phyloP scores from a whole-genome alignment of 306 rosid genomes.

The Dalbergia cultrata region DNA sequence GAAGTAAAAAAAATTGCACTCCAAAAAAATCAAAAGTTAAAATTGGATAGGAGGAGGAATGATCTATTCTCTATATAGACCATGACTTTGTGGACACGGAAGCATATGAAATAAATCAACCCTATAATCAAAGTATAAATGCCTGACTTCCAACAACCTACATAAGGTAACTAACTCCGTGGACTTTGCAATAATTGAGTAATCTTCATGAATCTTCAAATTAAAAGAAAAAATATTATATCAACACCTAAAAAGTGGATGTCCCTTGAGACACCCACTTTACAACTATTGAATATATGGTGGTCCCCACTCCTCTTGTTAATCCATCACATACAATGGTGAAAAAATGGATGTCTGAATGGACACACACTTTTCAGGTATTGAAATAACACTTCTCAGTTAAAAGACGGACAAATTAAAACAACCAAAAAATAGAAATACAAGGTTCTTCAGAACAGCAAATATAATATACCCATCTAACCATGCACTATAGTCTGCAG shows the following conservation, averaged over 20 bases:
- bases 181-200: background rate
- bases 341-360: too few species aligned
- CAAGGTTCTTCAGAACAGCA: background rate
- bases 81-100: background rate
- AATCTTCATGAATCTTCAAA: background rate
- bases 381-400: too few species aligned
- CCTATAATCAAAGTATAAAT: background rate
- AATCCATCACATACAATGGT: too few species aligned
- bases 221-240: background rate
- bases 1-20: background rate
- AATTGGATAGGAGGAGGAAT: slow-evolving; percentile 7
- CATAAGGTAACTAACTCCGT: background rate
- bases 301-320: too few species aligned
- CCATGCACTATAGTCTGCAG: background rate
- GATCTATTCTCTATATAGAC: background rate
- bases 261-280: too few species aligned
- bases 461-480: slow-evolving; percentile 31
- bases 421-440: background rate
- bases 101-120: slow-evolving; percentile 6
- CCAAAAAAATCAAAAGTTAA: background rate
- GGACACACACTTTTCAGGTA: too few species aligned
- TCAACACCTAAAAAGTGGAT: too few species aligned
- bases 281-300: too few species aligned
- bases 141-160: background rate
- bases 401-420: background rate